Conservation (phyloP, 2,329 filamentous ascomycete genomes). For the Colletotrichum cereale region DNA sequence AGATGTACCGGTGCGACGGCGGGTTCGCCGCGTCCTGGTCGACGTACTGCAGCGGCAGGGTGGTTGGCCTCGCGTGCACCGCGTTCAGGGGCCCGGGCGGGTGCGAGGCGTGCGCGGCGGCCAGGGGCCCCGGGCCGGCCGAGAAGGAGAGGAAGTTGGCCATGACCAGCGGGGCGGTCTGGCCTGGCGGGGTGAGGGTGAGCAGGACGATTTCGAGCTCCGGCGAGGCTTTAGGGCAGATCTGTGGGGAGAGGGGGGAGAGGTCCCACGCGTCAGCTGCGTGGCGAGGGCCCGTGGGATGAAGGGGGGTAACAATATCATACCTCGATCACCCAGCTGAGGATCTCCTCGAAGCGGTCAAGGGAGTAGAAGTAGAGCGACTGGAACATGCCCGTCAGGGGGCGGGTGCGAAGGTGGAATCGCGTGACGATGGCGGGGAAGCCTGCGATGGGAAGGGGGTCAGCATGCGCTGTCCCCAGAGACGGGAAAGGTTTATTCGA, state of each 20-base stretch:
- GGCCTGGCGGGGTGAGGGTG: slow-evolving; percentile 46
- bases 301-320: slow-evolving; percentile 27
- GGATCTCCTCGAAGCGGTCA: slow-evolving; percentile 57
- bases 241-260: no score
- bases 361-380: slow-evolving; percentile 60
- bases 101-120: slow-evolving; percentile 29
- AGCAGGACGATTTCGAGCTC: slow-evolving; percentile 57
- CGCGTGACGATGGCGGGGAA: slow-evolving; percentile 66
- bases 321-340: slow-evolving; percentile 62
- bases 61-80: slow-evolving; percentile 53
- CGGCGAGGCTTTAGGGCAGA: slow-evolving; percentile 50
- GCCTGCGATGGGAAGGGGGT: slow-evolving; percentile 49
- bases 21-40: slow-evolving; percentile 62
- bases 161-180: slow-evolving; percentile 49
- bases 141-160: slow-evolving; percentile 58
- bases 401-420: slow-evolving; percentile 60
- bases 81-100: no score
- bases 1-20: slow-evolving; percentile 59
- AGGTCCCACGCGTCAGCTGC: no score
- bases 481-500: no score
- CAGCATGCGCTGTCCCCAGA: neutral
- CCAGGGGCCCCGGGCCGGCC: slow-evolving; percentile 42
- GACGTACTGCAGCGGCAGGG: slow-evolving; percentile 55
- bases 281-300: no score
- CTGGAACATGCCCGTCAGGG: slow-evolving; percentile 49